Base-by-base conservation (phyloP, 345 rosid species). In the Dovyalis caffra region DNA sequence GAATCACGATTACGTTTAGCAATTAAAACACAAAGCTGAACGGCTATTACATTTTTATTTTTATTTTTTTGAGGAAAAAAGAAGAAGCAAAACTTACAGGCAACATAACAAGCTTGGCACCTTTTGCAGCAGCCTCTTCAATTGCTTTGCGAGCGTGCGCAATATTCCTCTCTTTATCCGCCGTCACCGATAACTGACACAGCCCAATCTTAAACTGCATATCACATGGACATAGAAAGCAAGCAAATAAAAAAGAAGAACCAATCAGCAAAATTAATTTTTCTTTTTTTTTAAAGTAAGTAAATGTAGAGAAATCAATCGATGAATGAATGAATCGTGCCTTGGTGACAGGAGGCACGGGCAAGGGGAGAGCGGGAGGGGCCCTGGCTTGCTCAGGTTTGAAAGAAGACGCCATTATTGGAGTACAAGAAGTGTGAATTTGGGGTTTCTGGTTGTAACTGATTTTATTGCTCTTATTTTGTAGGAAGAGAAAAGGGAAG, bases 121-220 rank as follows among this genome's bases (percentile, higher is more conserved):
- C 98, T 76, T 84, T 90, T 31, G 77, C 83, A 25, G 88, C 94
- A 75, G 94, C 96, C 77, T 93, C 90, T 64, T 86, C 88, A 31
- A 95, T 89, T 15, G 90, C 90, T 5, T 70, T 74, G 31, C 86
- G 87, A 3, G 96, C 97, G 32, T 87, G 91, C 6, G 88, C 88
- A 21, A 95, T 90, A 83, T 95, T 91, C 84, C 88, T 84, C 74
- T 87, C 85, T 77, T 91, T 91, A 71, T 95, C 98, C 10, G 89
- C 63, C 23, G 96, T 86, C 28, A 93, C 95, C 29, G 87, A 80
- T 31, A 95, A 74, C 76, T 95, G 98, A 81, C 99, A 95, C 68
- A 91, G 77, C 73, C 93, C 95, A 51, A 93, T 89, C 66, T 88
- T 92, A 79, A 95, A 95, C 98, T 92, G 80, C 28, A 79, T 18